These are phyloP conservation scores for Apiospora aurea DNA, from an alignment of 2,329 filamentous ascomycete genomes.

Conservation along the genomic window DNA sequence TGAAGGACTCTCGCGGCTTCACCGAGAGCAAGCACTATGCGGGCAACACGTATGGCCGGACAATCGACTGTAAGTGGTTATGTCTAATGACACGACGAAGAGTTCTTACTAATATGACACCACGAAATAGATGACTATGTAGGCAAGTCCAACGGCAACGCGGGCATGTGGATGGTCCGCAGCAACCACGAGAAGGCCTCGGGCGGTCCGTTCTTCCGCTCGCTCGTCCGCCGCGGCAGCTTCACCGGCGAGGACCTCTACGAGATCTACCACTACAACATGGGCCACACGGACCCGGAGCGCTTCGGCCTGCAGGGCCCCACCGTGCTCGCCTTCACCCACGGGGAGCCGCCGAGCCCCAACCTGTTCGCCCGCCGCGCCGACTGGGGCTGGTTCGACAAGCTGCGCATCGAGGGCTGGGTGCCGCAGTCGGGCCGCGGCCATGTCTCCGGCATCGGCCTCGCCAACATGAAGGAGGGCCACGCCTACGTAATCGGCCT, in stretches of 20 bases:
- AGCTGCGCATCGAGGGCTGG: constrained; percentile 42
- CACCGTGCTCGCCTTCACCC: constrained; percentile 48
- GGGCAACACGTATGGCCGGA: constrained; percentile 47
- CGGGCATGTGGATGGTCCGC: constrained; percentile 47
- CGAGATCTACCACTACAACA: constrained; percentile 51
- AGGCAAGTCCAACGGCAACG: constrained; percentile 44
- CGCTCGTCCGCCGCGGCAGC: constrained; percentile 46
- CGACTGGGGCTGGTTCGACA: constrained; percentile 45
- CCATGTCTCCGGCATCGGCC: constrained; percentile 40
- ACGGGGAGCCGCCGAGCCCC: constrained; percentile 44
- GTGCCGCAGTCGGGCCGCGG: constrained; percentile 40
- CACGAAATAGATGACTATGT: constrained; percentile 44
- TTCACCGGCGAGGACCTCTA: constrained; percentile 48
- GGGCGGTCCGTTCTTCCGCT: constrained; percentile 48
- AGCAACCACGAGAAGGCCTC: constrained; percentile 51
- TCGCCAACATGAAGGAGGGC: constrained; percentile 47
- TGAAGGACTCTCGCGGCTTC: constrained; percentile 38
- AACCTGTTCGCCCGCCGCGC: constrained; percentile 46
- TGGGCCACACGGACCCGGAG: constrained; percentile 51
- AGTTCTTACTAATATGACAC: background rate
- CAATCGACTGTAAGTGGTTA: constrained; percentile 38
- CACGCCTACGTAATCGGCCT: constrained; percentile 48
- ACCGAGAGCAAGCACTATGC: constrained; percentile 51
- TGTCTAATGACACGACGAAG: background rate
- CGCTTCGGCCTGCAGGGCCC: constrained; percentile 51